phyloP scores from a whole-genome alignment of 768 basidiomycete genomes.

The Russula griseocarnosa region DNA sequence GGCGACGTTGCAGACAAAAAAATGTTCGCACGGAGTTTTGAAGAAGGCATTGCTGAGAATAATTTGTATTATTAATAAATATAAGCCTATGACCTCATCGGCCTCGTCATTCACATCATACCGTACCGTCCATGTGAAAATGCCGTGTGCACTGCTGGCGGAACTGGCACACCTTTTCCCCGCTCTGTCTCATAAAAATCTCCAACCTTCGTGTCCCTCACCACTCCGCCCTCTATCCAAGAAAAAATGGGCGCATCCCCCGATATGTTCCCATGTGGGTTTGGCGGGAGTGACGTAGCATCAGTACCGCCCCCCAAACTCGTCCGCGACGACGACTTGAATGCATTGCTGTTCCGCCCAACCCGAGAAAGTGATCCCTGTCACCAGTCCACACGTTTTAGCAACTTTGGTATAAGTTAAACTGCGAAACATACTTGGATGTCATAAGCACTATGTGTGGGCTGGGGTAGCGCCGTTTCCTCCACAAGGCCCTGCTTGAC shows the following conservation, averaged over 20 bases:
- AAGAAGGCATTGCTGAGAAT: not conserved
- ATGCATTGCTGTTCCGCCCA: not conserved
- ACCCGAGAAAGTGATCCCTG: constrained; percentile 1
- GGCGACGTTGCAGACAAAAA: not conserved
- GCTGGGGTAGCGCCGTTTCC: constrained; percentile 16
- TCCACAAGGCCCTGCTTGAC: constrained; percentile 25
- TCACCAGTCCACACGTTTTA: not conserved
- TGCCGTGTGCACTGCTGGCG: constrained; percentile 24
- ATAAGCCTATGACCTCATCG: constrained; percentile 2
- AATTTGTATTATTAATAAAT: not conserved
- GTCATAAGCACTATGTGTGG: constrained; percentile 22
- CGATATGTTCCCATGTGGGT: not conserved
- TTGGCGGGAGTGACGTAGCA: not conserved
- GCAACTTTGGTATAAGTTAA: not conserved
- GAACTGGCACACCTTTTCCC: constrained; percentile 1
- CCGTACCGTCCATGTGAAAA: constrained; percentile 15
- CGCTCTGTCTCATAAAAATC: not conserved
- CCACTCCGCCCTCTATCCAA: not conserved
- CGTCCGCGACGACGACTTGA: not conserved
- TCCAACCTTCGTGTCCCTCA: not conserved
- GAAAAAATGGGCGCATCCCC: not conserved
- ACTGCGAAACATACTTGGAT: constrained; percentile 10
- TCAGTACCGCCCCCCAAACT: not conserved
- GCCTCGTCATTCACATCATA: not conserved
- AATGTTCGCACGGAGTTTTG: not conserved